Evolutionary conservation across 306 rosid genomes (phyloP), one percentile per base, ranked within the genome.

Genomic region (Styphnolobium japonicum): DNA sequence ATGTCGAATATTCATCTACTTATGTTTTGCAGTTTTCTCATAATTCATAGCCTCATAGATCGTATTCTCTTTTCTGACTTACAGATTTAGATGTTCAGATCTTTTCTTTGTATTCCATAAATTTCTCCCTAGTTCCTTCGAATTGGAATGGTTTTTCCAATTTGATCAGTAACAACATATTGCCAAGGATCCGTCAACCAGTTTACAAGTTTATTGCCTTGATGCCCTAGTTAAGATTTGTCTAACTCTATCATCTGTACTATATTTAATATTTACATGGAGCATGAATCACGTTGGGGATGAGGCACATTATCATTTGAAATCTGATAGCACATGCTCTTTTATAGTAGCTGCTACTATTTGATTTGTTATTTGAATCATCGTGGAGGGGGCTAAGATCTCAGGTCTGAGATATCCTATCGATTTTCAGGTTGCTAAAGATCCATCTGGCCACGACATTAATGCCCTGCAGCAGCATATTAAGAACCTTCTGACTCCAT

Each of bases 381-480:
- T 67, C 22, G 2, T 22, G 19, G 73, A 14, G 2, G 55, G 36
- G 19, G 23, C 2, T 19, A 48, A 16, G 67, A 74, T 37, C 67
- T 63, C 3, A 43, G 49, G 40, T 60, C 52, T 37, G 71, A 36
- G 4, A 1, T 68, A 11, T 39, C 10, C 14, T 80, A 6, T 75
- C 21, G 45, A 42, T 82, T 78, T 81, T 66, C 81, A 91, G 96
- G 96, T 91, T 67, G 96, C 96, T 0, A 87, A 89, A 52, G 88
- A 91, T n/a, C 96, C 96, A 16, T 80, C 96, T 53, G 92, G 96
- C 39, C 82, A 86, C 57, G 92, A 91, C 23, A 89, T 91, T 49
- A 91, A 91, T 62, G 96, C 93, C 2, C 92, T 91, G 22, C 87
- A 89, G 80, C 96, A 91, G 83, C 96, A 91, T 76, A 89, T 91